These are phyloP conservation scores for Pseudopediastrum boryanum DNA, from an alignment of 139 green algal species.

Conservation along the genomic window DNA sequence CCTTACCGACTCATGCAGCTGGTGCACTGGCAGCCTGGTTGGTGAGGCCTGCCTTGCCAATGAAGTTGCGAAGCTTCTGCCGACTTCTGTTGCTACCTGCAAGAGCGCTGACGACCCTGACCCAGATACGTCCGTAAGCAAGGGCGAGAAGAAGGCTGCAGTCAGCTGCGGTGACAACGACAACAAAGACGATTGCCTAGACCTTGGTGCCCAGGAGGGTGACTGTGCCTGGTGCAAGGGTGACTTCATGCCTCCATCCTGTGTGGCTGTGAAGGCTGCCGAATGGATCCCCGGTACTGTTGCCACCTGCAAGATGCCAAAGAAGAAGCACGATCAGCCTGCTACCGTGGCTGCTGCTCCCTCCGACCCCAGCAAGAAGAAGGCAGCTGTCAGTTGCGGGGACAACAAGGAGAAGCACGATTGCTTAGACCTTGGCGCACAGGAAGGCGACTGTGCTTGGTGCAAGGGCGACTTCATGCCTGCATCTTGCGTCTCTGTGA, in stretches of 20 bases:
- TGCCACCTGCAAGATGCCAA: conserved; percentile 32
- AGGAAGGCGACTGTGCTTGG: background rate
- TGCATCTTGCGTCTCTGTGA: background rate
- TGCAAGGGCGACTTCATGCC: background rate
- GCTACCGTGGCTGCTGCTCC: background rate
- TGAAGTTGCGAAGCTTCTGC: too few relatives aligned
- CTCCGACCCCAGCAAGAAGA: too few relatives aligned
- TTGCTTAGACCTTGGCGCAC: background rate
- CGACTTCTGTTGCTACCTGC: too few relatives aligned
- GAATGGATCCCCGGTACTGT: conserved; percentile 15
- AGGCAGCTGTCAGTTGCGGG: background rate
- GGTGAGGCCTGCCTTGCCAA: too few relatives aligned
- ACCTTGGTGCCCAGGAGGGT: conserved; percentile 6
- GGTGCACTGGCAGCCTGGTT: too few relatives aligned
- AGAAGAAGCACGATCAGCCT: background rate
- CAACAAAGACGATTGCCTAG: conserved; percentile 11
- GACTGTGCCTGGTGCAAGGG: conserved; percentile 25
- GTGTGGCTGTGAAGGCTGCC: background rate
- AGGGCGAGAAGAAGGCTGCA: too few relatives aligned
- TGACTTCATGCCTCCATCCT: background rate
- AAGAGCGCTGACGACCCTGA: too few relatives aligned
- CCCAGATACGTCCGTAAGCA: too few relatives aligned
- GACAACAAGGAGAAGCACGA: conserved; percentile 7
- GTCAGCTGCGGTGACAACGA: conserved; percentile 24
- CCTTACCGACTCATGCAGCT: too few relatives aligned